phyloP scores from a whole-genome alignment of 495 filamentous ascomycete genomes.

The Clohesyomyces aquaticus region DNA sequence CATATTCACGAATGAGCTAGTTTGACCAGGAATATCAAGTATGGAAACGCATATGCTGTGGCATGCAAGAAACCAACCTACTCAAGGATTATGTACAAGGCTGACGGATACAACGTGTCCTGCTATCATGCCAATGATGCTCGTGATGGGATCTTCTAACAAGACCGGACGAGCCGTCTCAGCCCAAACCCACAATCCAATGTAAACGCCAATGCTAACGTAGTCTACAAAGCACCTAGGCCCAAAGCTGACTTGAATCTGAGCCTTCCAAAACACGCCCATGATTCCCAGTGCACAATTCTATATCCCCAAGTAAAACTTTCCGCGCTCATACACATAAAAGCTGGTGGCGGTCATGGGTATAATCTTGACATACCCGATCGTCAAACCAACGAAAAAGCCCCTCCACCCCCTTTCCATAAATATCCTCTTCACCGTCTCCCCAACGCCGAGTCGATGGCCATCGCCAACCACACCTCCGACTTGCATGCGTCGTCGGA shows the following conservation, averaged over 20 bases:
- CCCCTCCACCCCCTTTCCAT: constrained; percentile 75
- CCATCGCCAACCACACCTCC: constrained; percentile 92
- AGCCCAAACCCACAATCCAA: not conserved
- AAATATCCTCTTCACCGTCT: constrained; percentile 76
- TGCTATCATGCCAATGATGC: not conserved
- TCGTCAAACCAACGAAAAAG: constrained; percentile 90
- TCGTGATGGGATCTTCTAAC: too few relatives aligned
- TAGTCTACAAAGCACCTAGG: constrained; percentile 1
- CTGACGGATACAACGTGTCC: not conserved
- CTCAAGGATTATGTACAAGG: not conserved
- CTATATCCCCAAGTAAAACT: constrained; percentile 68
- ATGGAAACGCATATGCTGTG: too few relatives aligned
- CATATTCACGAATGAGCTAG: not conserved
- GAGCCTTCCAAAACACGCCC: too few relatives aligned
- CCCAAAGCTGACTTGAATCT: too few relatives aligned
- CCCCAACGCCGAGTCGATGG: constrained; percentile 71
- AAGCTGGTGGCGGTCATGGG: constrained; percentile 85
- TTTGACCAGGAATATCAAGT: not conserved
- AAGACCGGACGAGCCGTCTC: too few relatives aligned
- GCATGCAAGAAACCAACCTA: too few relatives aligned
- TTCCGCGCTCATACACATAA: constrained; percentile 81
- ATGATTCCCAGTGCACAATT: too few relatives aligned
- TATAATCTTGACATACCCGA: constrained; percentile 92
- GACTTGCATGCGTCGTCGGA: constrained; percentile 93
- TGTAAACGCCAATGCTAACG: not conserved